Conservation (phyloP, 176 grass and related monocot species). For the Cocos nucifera region DNA sequence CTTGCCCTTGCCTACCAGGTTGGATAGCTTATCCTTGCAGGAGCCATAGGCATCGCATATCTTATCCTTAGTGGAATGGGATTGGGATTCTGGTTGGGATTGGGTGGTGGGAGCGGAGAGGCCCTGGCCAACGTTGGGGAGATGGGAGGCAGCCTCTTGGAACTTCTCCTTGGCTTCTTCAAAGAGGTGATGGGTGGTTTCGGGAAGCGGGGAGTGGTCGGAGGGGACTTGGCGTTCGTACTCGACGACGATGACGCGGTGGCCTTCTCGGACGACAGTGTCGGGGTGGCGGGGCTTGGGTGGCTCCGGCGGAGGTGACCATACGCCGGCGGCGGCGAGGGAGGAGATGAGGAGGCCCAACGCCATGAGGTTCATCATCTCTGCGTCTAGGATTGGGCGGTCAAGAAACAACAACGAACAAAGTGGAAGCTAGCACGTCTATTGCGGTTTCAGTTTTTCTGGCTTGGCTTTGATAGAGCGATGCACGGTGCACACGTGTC, state of each 20-base stretch:
- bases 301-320: constrained; percentile 35
- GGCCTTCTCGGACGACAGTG: constrained; percentile 45
- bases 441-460: no score
- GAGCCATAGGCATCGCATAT: constrained; percentile 33
- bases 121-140: constrained; percentile 2
- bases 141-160: not conserved
- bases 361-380: constrained; percentile 72
- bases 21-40: constrained; percentile 26
- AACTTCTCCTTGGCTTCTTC: constrained; percentile 18
- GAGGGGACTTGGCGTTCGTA: constrained; percentile 55
- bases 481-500: no score
- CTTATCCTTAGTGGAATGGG: constrained; percentile 24
- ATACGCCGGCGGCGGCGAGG: constrained; percentile 45
- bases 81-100: not conserved
- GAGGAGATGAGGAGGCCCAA: constrained; percentile 59
- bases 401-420: no score
- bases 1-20: constrained; percentile 1
- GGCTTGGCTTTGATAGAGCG: no score
- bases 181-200: not conserved
- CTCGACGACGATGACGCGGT: constrained; percentile 69
- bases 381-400: no score
- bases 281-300: not conserved
- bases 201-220: not conserved
- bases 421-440: no score
- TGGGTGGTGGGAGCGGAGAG: not conserved